Percentiles rank a stretch among this genome's conserved stretches.
Evolutionary conservation across 2,329 filamentous ascomycete species (phyloP).

Genomic region (Aureobasidium pullulans): DNA sequence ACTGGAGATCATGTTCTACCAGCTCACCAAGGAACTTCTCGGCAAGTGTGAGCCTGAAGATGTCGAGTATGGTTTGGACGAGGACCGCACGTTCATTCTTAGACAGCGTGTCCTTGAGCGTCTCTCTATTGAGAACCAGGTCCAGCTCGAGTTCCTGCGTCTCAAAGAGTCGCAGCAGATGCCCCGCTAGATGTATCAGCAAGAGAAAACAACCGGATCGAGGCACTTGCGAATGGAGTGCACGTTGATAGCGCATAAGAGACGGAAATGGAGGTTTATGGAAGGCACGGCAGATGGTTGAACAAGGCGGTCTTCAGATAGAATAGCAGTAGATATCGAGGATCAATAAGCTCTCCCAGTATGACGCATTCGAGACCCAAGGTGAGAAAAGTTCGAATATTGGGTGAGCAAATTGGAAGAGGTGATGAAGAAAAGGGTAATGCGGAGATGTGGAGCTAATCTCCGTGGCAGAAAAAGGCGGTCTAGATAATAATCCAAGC

Average conservation of each 20-base stretch:
- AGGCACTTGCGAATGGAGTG: no score
- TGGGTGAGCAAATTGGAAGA: neutral
- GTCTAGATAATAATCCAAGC: neutral
- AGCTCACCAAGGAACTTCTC: neutral
- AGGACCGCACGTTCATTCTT: neutral
- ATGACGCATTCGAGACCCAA: no score
- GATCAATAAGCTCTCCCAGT: no score
- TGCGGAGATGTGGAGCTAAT: neutral
- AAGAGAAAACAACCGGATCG: no score
- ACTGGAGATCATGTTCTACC: neutral
- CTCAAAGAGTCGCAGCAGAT: neutral
- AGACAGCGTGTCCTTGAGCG: constrained; percentile 2
- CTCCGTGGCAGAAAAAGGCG: neutral
- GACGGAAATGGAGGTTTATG: no score
- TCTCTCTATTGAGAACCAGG: neutral
- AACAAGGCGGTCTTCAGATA: no score
- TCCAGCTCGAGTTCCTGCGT: neutral
- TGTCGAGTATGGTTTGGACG: neutral
- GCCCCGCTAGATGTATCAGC: neutral
- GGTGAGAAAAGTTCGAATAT: no score
- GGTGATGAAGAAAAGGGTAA: neutral
- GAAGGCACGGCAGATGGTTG: no score
- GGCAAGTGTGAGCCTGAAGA: neutral
- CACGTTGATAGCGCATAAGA: no score
- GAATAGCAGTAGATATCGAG: no score